Evolutionary conservation across 441 rosid genomes (phyloP), one percentile per base, ranked within the genome.

Genomic region (Corymbia calophylla): DNA sequence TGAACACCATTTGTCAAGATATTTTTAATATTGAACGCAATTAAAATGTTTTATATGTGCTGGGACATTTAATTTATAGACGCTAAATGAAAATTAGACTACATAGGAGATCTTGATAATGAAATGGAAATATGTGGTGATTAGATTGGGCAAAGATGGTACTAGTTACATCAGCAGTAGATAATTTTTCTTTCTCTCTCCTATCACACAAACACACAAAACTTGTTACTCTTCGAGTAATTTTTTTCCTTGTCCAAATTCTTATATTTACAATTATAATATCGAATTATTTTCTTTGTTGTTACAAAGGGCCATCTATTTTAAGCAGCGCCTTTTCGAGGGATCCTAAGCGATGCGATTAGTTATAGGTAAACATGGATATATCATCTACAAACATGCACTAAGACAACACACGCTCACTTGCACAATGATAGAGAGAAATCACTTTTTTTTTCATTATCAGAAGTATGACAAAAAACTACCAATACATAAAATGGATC

Each of bases 1-100:
- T 0, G 5, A 29, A 7, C 35, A 29, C 0, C 70, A 64, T 64
- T 9, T 8, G 5, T 64, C 5, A 0, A 62, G 17, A n/a, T 0
- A 13, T 64, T 64, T 29, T 0, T 14, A 1, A 14, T 29, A 60
- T 13, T 60, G 66, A 64, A n/a, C 35, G 6, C 3, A 1, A 64
- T n/a, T 14, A 64, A 64, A n/a, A 29, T 35, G 9, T 64, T 56
- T 64, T n/a, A 29, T 64, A n/a, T n/a, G 17, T n/a, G 35, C 35
- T 15, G 4, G 70, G 70, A n/a, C 5, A 64, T 15, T n/a, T 13
- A 64, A 29, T 64, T 14, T 64, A 29, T 64, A n/a, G 70, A 64
- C 5, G 0, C 3, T 18, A 14, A 64, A n/a, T 64, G 35, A n/a
- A 29, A 64, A 64, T 64, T 29, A 64, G 0, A 64, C 70, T n/a